Percentiles rank a stretch among this genome's conserved stretches.
Conservation (phyloP, 768 basidiomycete genomes). For the Pilatotrama ljubarskyi region DNA sequence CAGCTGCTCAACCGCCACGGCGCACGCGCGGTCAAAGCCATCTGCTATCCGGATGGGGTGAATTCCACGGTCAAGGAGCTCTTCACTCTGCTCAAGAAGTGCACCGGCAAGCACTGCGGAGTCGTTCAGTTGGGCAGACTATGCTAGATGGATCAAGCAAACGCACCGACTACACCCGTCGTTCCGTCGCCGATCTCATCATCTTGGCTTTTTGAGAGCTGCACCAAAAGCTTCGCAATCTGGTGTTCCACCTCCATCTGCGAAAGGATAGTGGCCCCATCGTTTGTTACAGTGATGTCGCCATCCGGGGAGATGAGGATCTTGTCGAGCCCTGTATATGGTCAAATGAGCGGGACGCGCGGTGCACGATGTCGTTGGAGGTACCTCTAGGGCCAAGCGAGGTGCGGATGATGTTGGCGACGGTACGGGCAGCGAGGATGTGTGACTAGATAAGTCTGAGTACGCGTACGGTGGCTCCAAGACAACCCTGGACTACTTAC, state of each 20-base stretch:
- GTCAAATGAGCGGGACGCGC: background rate
- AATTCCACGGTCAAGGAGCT: slow-evolving; percentile 97
- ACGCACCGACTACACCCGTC: slow-evolving; percentile 96
- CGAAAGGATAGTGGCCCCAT: slow-evolving; percentile 95
- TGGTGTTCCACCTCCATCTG: slow-evolving; percentile 99
- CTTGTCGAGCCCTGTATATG: slow-evolving; percentile 79
- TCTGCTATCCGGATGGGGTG: slow-evolving; percentile 99
- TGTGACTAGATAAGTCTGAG: slow-evolving; percentile 60
- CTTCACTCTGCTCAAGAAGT: slow-evolving; percentile 90
- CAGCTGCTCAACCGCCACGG: slow-evolving; percentile 86
- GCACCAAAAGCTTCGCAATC: slow-evolving; percentile 96
- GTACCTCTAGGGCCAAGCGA: slow-evolving; percentile 92
- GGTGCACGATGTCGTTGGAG: slow-evolving; percentile 15
- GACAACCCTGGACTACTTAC: slow-evolving; percentile 40
- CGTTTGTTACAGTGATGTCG: slow-evolving; percentile 98
- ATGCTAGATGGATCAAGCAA: background rate
- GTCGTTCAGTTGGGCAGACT: background rate
- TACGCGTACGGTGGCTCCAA: slow-evolving; percentile 10
- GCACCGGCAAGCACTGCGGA: slow-evolving; percentile 92
- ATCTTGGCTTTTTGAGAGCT: slow-evolving; percentile 96
- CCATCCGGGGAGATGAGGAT: slow-evolving; percentile 95
- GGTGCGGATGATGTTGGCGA: slow-evolving; percentile 92
- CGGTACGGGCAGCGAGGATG: slow-evolving; percentile 92
- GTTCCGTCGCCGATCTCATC: slow-evolving; percentile 99
- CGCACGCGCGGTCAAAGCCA: slow-evolving; percentile 94